Percentiles rank a stretch among this genome's conserved stretches.
Evolutionary conservation across 139 green algal species (phyloP).

Genomic region (Closterium sp.): DNA sequence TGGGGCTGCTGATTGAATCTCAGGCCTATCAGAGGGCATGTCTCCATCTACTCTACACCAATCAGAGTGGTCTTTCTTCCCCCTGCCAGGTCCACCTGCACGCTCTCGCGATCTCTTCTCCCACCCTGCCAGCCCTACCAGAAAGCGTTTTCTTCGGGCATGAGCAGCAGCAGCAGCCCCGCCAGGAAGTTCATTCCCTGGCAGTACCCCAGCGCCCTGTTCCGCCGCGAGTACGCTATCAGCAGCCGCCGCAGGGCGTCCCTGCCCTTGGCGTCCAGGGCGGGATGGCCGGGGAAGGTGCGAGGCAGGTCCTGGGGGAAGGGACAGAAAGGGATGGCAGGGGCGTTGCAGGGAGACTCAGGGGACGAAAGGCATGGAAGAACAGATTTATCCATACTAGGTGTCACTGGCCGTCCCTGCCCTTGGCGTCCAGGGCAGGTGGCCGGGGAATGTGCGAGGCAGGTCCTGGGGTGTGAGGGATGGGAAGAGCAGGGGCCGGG

Average conservation of each 20-base stretch:
- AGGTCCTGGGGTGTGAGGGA: background rate
- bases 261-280: constrained; percentile 50
- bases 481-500: too few species aligned
- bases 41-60: too few species aligned
- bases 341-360: background rate
- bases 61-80: too few species aligned
- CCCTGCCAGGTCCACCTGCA: too few species aligned
- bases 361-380: background rate
- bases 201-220: background rate
- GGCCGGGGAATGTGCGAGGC: background rate
- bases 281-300: constrained; percentile 44
- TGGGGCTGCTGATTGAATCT: too few species aligned
- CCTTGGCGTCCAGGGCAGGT: background rate
- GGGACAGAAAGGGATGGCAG: background rate
- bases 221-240: constrained; percentile 63
- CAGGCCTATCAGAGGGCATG: too few species aligned
- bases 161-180: constrained; percentile 75
- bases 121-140: constrained; percentile 62
- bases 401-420: background rate
- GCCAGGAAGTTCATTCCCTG: constrained; percentile 90
- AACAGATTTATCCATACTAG: background rate
- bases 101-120: too few species aligned
- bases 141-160: constrained; percentile 86
- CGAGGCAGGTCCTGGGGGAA: constrained; percentile 34
- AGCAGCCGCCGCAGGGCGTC: constrained; percentile 67